Base-by-base conservation (phyloP, 306 rosid species). In the Corylus heterophylla region DNA sequence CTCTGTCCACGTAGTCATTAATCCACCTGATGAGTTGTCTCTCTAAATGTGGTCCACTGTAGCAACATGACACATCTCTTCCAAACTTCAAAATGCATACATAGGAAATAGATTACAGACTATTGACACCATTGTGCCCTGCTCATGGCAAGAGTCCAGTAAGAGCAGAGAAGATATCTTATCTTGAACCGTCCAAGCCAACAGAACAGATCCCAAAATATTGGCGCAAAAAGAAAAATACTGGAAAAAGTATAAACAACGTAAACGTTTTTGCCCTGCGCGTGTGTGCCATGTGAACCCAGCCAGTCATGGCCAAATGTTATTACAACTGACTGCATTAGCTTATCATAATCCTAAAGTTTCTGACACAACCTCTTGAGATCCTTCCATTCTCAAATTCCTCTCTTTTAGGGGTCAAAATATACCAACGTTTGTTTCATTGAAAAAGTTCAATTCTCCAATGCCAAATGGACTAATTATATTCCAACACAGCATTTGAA, bases 81-180 rank as follows among this genome's bases (percentile, higher is more conserved):
- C 61, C 50, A 18, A 67, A 1, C 25, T 39, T 37, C 29, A 37
- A 42, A 37, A 17, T 1, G 25, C 49, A 3, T 37, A 29, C 7
- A 25, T 35, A 39, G 27, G 42, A 67, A 67, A 67, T 39, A 67
- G 27, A 22, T 37, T 67, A 37, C 29, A 8, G 27, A 10, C 48
- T 67, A 22, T 37, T 18, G 39, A 16, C 50, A 16, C 88, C 92
- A 85, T 85, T 88, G 84, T 87, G 85, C 87, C 61, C 1, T 67
- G 91, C 96, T 87, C 97, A 84, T 82, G 95, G 86, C 83, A 22
- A 75, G 83, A 83, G 85, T 79, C 76, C 78, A 80, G 76, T 74
- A 6, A 8, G 22, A 22, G 22, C 49, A 42, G 49, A 70, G n/a
- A 35, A 71, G 70, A 31, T 31, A 31, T 31, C 35, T 2, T 31